Evolutionary conservation across 345 rosid species (phyloP).

Genomic region (Pugionium cornutum): DNA sequence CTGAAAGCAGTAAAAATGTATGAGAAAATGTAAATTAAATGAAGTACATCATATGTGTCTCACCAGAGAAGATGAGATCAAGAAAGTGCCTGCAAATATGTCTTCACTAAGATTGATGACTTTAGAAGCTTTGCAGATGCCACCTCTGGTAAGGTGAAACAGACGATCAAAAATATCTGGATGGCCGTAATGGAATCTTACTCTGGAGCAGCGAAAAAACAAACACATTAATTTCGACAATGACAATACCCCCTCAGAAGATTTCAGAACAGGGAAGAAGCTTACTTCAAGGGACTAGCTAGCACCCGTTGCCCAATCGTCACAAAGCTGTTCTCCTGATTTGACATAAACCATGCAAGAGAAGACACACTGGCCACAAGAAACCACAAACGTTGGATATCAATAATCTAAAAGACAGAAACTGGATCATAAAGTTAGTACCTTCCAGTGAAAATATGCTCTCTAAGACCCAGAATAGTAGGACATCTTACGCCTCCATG

Average conservation of each 20-base stretch:
- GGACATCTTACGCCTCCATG: constrained; percentile 76
- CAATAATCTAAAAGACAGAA: constrained; percentile 13
- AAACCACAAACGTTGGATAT: constrained; percentile 25
- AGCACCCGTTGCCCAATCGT: constrained; percentile 77
- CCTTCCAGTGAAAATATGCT: constrained; percentile 92
- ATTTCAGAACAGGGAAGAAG: constrained; percentile 20
- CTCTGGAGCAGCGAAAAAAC: constrained; percentile 48
- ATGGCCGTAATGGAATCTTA: constrained; percentile 94
- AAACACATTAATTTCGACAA: constrained; percentile 18
- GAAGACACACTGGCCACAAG: constrained; percentile 70
- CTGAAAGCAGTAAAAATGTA: constrained; percentile 41
- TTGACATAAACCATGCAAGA: constrained; percentile 91
- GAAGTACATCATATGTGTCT: constrained; percentile 4
- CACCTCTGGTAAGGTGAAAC: constrained; percentile 90
- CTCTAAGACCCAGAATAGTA: constrained; percentile 74
- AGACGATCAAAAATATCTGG: constrained; percentile 91
- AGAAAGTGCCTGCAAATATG: constrained; percentile 62
- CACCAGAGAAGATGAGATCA: constrained; percentile 15
- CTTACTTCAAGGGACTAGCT: constrained; percentile 76
- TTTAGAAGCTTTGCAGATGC: constrained; percentile 88
- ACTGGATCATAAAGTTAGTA: constrained; percentile 27
- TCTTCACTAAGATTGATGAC: constrained; percentile 89
- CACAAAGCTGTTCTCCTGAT: constrained; percentile 84
- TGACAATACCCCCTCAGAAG: constrained; percentile 1
- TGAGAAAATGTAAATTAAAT: constrained; percentile 18